These are phyloP conservation scores for Postia placenta DNA, from an alignment of 768 basidiomycete genomes.

Conservation along the genomic window DNA sequence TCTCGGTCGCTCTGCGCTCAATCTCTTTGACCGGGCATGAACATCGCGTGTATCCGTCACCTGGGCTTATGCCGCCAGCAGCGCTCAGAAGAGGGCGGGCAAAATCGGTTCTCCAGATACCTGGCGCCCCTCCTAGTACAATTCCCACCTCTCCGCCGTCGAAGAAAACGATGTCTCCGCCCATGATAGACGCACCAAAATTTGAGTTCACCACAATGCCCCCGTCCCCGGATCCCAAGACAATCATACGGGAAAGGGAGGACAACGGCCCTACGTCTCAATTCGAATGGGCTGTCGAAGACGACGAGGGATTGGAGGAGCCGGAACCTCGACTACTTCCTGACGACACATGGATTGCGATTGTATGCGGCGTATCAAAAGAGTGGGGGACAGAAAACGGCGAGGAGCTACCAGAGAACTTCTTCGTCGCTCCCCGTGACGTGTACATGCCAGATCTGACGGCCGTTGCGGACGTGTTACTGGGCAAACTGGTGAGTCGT, in stretches of 20 bases:
- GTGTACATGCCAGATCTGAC: constrained; percentile 83
- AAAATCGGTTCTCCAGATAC: constrained; percentile 14
- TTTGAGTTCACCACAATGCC: constrained; percentile 28
- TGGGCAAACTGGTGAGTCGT: constrained; percentile 68
- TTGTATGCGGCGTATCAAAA: constrained; percentile 71
- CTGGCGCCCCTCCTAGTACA: constrained; percentile 20
- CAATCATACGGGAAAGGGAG: not conserved
- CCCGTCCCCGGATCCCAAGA: constrained; percentile 28
- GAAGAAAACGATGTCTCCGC: constrained; percentile 8
- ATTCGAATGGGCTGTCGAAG: not conserved
- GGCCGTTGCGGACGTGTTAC: constrained; percentile 64
- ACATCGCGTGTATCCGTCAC: not conserved
- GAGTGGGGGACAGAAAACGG: constrained; percentile 24
- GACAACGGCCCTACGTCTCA: not conserved
- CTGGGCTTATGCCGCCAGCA: not conserved
- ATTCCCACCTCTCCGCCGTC: constrained; percentile 16
- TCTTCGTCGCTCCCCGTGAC: constrained; percentile 71
- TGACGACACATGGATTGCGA: constrained; percentile 67
- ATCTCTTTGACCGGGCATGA: not conserved
- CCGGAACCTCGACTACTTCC: constrained; percentile 47
- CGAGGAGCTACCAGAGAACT: constrained; percentile 51
- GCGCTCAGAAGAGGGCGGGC: constrained; percentile 5
- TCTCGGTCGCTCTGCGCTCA: constrained; percentile 13
- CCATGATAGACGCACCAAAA: constrained; percentile 16
- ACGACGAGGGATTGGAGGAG: constrained; percentile 17